Percentiles rank a stretch among this genome's conserved stretches.
Evolutionary conservation across 371 early-diverging fungal species (phyloP).

Genomic region (Sporodiniella umbellata): DNA sequence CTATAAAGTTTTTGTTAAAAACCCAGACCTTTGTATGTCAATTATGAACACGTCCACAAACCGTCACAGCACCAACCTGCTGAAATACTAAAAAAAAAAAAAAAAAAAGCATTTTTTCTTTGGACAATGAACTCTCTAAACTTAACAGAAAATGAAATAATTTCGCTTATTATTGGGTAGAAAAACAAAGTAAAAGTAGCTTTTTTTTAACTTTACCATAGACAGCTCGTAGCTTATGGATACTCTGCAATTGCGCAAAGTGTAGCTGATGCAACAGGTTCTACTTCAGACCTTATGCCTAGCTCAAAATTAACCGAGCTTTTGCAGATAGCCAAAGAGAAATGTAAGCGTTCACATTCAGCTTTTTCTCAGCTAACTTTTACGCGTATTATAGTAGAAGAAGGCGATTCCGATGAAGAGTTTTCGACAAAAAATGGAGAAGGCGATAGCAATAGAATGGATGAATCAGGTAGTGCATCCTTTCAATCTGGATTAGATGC

Average conservation of each 20-base stretch:
- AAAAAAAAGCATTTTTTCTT: neutral
- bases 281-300: slow-evolving; percentile 44
- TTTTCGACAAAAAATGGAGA: slow-evolving; percentile 26
- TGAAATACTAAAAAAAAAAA: neutral
- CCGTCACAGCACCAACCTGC: neutral
- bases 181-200: neutral
- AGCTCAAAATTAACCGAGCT: slow-evolving; percentile 52
- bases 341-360: slow-evolving; percentile 24
- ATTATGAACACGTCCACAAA: too few species aligned
- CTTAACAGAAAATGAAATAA: slow-evolving; percentile 51
- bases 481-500: slow-evolving; percentile 27
- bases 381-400: slow-evolving; percentile 18
- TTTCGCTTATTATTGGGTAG: slow-evolving; percentile 58
- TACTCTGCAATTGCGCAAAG: slow-evolving; percentile 57
- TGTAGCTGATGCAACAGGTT: slow-evolving; percentile 61
- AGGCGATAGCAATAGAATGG: slow-evolving; percentile 8
- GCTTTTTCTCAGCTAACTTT: neutral
- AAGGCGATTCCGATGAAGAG: slow-evolving; percentile 41
- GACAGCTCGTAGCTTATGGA: slow-evolving; percentile 66
- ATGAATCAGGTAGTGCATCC: neutral
- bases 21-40: too few species aligned
- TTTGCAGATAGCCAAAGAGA: slow-evolving; percentile 46
- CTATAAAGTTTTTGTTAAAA: too few species aligned
- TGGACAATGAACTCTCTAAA: slow-evolving; percentile 17
- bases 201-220: slow-evolving; percentile 11